Conservation (phyloP, 2,329 filamentous ascomycete genomes). For the Apiospora hydei region DNA sequence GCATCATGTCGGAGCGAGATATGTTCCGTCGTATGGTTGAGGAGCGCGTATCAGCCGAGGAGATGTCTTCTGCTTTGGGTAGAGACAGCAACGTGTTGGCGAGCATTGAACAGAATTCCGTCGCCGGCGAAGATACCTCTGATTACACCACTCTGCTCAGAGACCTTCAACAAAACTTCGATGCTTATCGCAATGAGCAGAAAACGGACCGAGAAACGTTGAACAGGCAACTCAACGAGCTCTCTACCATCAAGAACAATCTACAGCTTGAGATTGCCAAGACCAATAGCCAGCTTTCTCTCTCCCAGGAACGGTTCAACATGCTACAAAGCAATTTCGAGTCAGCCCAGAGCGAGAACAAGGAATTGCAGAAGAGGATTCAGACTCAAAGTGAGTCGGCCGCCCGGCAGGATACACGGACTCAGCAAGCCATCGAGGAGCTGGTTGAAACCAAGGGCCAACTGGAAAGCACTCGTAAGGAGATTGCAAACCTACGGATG, state of each 20-base stretch:
- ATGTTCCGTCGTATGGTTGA: conserved; percentile 97
- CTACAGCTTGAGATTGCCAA: conserved; percentile 85
- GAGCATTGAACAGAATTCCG: conserved; percentile 65
- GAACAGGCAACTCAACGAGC: conserved; percentile 81
- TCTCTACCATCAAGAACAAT: conserved; percentile 82
- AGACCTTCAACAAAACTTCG: conserved; percentile 88
- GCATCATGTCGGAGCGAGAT: conserved; percentile 93
- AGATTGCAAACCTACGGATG: conserved; percentile 90
- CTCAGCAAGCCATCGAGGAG: conserved; percentile 92
- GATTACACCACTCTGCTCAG: conserved; percentile 81
- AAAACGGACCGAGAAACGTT: conserved; percentile 81
- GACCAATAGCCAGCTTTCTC: conserved; percentile 79
- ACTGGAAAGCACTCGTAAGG: conserved; percentile 86
- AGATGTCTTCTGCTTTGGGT: conserved; percentile 73
- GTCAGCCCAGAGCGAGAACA: conserved; percentile 84
- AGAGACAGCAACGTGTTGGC: conserved; percentile 61
- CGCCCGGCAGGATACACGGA: conserved; percentile 88
- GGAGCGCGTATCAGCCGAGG: conserved; percentile 66
- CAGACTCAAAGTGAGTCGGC: conserved; percentile 80
- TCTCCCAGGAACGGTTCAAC: conserved; percentile 84
- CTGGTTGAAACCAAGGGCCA: conserved; percentile 84
- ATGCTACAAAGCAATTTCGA: conserved; percentile 89
- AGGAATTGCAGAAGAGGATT: conserved; percentile 83
- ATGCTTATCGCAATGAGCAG: conserved; percentile 87
- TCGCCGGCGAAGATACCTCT: conserved; percentile 61